Evolutionary conservation across 805 yeast genomes (phyloP).

Genomic region (Pichia nanzhaoensis): DNA sequence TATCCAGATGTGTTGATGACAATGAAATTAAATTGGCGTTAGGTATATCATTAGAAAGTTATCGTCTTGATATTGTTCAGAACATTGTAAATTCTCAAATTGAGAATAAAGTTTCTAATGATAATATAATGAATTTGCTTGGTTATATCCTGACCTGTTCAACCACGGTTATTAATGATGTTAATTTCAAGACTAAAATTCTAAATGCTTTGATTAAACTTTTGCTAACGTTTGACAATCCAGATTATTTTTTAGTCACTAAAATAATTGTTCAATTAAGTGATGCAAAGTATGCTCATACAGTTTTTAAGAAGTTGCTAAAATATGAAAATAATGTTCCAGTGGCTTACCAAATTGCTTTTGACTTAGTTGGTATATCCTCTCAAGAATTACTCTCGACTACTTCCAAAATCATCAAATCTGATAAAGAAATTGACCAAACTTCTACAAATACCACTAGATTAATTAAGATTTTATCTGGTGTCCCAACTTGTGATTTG

Average conservation of each 20-base stretch:
- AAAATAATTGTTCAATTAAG: conserved; percentile 86
- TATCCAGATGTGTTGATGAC: conserved; percentile 63
- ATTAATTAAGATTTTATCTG: conserved; percentile 68
- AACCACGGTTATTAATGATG: conserved; percentile 50
- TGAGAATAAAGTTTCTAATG: conserved; percentile 37
- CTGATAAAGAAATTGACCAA: conserved; percentile 24
- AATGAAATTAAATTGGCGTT: conserved; percentile 76
- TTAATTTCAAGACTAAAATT: conserved; percentile 58
- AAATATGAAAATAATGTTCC: conserved; percentile 35
- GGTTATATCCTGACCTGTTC: conserved; percentile 73
- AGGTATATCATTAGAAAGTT: conserved; percentile 87
- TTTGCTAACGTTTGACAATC: conserved; percentile 48
- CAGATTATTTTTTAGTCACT: conserved; percentile 78
- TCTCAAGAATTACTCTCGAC: conserved; percentile 77
- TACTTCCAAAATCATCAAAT: conserved; percentile 36
- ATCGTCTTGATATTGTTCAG: conserved; percentile 75
- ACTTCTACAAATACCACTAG: conserved; percentile 20
- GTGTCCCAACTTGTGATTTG: conserved; percentile 90
- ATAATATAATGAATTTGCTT: conserved; percentile 47
- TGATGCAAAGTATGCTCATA: conserved; percentile 62
- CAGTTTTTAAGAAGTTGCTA: conserved; percentile 58
- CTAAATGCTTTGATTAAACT: conserved; percentile 57
- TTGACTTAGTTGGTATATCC: conserved; percentile 87
- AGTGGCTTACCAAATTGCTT: conserved; percentile 88
- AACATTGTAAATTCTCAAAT: conserved; percentile 38